phyloP scores from a whole-genome alignment of 352 stramenopile species.

The Sclerospora graminicola region DNA sequence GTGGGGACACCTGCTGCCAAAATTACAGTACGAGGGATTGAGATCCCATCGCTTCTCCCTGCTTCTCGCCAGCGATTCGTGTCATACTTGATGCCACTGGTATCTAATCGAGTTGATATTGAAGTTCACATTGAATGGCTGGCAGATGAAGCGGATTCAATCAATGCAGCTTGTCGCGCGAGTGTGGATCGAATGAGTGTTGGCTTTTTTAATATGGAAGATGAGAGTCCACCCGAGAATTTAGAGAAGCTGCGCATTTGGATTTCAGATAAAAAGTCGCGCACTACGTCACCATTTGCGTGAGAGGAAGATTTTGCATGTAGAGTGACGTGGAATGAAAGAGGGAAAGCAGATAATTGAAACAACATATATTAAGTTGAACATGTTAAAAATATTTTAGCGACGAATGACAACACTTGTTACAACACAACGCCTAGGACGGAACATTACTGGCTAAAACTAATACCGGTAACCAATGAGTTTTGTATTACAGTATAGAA shows the following conservation, averaged over 20 bases:
- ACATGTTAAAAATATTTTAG: too few species aligned
- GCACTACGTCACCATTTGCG: slow-evolving; percentile 65
- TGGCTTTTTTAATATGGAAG: slow-evolving; percentile 9
- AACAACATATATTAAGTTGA: neutral
- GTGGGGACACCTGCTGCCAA: slow-evolving; percentile 51
- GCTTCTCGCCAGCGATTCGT: slow-evolving; percentile 60
- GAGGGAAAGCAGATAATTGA: neutral
- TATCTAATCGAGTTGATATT: slow-evolving; percentile 75
- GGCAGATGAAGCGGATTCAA: slow-evolving; percentile 36
- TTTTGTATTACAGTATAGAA: too few species aligned
- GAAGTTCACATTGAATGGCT: slow-evolving; percentile 81
- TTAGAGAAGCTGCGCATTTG: slow-evolving; percentile 80
- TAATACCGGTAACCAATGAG: too few species aligned
- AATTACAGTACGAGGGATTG: slow-evolving; percentile 72
- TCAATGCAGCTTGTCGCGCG: slow-evolving; percentile 21
- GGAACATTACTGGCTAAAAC: too few species aligned
- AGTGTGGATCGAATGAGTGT: slow-evolving; percentile 29
- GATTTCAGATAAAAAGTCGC: slow-evolving; percentile 81
- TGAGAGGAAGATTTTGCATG: slow-evolving; percentile 8
- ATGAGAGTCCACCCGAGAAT: slow-evolving; percentile 26
- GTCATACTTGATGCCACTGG: slow-evolving; percentile 61
- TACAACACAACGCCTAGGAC: too few species aligned
- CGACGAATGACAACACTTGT: too few species aligned
- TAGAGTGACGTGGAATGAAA: slow-evolving; percentile 19
- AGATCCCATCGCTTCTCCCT: slow-evolving; percentile 54